These are phyloP conservation scores for Hymenoscyphus albidus DNA, from an alignment of 2,329 filamentous ascomycete species.

Conservation along the genomic window DNA sequence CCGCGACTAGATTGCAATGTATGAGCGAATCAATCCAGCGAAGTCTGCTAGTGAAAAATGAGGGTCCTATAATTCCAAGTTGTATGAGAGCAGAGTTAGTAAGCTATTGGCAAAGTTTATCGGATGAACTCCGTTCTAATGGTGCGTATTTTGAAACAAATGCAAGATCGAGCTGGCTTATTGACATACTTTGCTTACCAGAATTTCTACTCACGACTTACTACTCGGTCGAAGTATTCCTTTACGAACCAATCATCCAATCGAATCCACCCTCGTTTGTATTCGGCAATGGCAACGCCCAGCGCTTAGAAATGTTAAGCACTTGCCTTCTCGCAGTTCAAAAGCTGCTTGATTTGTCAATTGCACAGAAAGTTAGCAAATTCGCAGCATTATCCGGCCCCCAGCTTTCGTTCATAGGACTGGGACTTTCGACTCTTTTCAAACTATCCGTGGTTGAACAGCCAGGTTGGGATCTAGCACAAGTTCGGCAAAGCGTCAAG, in stretches of 20 bases:
- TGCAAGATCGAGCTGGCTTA: background rate
- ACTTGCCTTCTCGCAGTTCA: slow-evolving; percentile 19
- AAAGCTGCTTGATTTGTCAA: slow-evolving; percentile 14
- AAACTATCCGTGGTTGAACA: slow-evolving; percentile 38
- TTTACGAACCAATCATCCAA: slow-evolving; percentile 21
- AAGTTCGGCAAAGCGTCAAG: slow-evolving; percentile 36
- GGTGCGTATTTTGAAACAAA: slow-evolving; percentile 15
- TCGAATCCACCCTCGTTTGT: slow-evolving; percentile 13
- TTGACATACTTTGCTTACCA: background rate
- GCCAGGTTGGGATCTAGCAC: slow-evolving; percentile 38
- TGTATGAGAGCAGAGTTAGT: slow-evolving; percentile 16
- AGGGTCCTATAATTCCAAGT: background rate
- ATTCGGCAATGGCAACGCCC: slow-evolving; percentile 7
- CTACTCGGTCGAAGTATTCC: slow-evolving; percentile 17
- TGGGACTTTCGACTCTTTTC: slow-evolving; percentile 36
- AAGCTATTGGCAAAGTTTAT: slow-evolving; percentile 18
- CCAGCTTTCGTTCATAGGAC: slow-evolving; percentile 35
- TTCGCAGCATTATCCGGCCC: slow-evolving; percentile 13
- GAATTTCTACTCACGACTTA: slow-evolving; percentile 17
- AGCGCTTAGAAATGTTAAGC: slow-evolving; percentile 25
- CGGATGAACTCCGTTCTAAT: slow-evolving; percentile 19
- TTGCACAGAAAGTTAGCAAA: slow-evolving; percentile 10
- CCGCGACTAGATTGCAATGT: slow-evolving; percentile 19
- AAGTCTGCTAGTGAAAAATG: slow-evolving; percentile 13
- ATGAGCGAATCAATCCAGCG: slow-evolving; percentile 18